phyloP scores from a whole-genome alignment of 2,329 filamentous ascomycete genomes.

The Cytospora piceae region DNA sequence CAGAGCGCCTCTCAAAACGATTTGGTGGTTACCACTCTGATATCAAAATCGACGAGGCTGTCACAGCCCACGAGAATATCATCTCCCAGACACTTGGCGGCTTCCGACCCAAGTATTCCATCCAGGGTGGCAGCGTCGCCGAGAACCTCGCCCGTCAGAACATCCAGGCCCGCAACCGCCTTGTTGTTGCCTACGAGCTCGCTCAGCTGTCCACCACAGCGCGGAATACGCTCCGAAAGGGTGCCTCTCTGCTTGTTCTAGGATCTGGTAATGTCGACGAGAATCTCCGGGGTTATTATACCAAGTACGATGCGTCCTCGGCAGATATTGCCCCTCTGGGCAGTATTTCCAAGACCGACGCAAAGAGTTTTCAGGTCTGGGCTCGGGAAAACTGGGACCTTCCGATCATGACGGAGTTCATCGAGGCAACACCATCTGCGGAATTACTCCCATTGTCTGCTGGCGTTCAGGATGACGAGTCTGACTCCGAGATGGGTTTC shows the following conservation, averaged over 20 bases:
- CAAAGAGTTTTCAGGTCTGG: slow-evolving; percentile 67
- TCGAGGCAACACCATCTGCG: slow-evolving; percentile 60
- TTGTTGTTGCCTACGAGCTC: slow-evolving; percentile 67
- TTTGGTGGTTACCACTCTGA: slow-evolving; percentile 74
- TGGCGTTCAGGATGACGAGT: slow-evolving; percentile 46
- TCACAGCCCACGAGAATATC: slow-evolving; percentile 54
- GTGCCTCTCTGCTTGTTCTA: slow-evolving; percentile 64
- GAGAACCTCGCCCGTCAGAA: slow-evolving; percentile 71
- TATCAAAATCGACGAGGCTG: slow-evolving; percentile 71
- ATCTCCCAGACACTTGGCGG: slow-evolving; percentile 35
- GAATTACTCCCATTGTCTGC: slow-evolving; percentile 51
- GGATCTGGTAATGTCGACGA: slow-evolving; percentile 67
- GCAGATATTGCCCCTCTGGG: slow-evolving; percentile 62
- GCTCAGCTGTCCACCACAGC: slow-evolving; percentile 64
- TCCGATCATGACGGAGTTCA: slow-evolving; percentile 65
- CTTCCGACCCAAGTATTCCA: slow-evolving; percentile 48
- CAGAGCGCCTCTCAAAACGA: slow-evolving; percentile 58
- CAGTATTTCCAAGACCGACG: slow-evolving; percentile 62
- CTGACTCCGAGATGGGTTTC: slow-evolving; percentile 48
- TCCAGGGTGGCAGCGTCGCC: slow-evolving; percentile 59
- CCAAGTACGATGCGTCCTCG: slow-evolving; percentile 65
- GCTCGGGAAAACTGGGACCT: slow-evolving; percentile 59
- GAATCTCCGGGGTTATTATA: slow-evolving; percentile 56
- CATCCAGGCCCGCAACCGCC: slow-evolving; percentile 66
- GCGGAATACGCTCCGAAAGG: slow-evolving; percentile 52